phyloP scores from a whole-genome alignment of 306 rosid genomes.

The Rosa multiflora region DNA sequence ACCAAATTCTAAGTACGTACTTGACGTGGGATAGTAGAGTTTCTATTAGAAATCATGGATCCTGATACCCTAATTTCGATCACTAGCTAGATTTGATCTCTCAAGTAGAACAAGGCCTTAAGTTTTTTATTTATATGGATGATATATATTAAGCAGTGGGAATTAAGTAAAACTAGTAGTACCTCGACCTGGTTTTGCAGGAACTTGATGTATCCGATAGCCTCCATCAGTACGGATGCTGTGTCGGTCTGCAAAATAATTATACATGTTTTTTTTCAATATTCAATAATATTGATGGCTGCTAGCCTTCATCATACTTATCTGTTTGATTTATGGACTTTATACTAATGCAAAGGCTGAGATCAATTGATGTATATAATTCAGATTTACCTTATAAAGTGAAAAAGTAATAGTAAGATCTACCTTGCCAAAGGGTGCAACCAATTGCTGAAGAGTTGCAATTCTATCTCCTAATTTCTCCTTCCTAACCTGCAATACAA shows the following conservation, averaged over 20 bases:
- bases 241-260: slow-evolving; percentile 72
- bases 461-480: slow-evolving; percentile 90
- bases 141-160: not conserved
- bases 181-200: slow-evolving; percentile 95
- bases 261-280: not conserved
- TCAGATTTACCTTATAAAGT: not conserved
- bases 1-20: not conserved
- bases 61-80: too few relatives aligned
- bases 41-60: not conserved
- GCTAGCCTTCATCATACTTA: not conserved
- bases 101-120: not conserved
- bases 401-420: not conserved
- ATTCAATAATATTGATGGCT: not conserved
- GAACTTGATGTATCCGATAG: slow-evolving; percentile 49
- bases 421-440: slow-evolving; percentile 95
- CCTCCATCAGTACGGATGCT: slow-evolving; percentile 54
- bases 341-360: not conserved
- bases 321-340: not conserved
- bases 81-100: not conserved
- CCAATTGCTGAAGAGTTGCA: slow-evolving; percentile 90
- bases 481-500: slow-evolving; percentile 63
- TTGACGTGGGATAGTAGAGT: not conserved
- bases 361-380: not conserved
- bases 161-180: not conserved
- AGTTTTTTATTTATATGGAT: not conserved